Evolutionary conservation across 768 basidiomycete species (phyloP), one percentile per base, ranked within the genome.

Genomic region (Xerocomellus intermedius): DNA sequence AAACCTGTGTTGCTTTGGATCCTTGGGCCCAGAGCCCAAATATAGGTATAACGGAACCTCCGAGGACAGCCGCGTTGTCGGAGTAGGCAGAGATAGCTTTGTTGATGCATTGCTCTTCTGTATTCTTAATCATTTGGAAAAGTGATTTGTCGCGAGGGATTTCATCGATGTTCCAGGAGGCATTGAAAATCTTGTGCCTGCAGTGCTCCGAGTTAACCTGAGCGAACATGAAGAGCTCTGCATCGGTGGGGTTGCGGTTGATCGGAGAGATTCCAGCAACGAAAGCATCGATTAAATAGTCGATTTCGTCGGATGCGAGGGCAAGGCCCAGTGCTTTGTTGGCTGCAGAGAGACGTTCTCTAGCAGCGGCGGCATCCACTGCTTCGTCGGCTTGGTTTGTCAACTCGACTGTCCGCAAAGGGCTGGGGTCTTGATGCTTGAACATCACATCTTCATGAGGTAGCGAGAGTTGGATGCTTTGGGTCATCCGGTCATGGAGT

Each of bases 171-270:
- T 85, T 91, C 97, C 97, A 99, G 16, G 89, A 81, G 0, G 97
- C 95, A 68, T 99, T 99, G 79, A 98, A 99, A 62, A 98, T 98
- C 75, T 99, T 99, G 80, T 99, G 97, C 33, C 97, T 82, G 71
- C 97, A 99, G 68, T 98, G 97, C 71, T 99, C 97, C n/a, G 95
- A 98, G 75, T 99, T 99, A 70, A 99, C 96, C 68, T 99, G 97
- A 4, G 97, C 96, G 72, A 98, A 99, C 97, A 98, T 99, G 82
- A 99, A 99, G 8, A 99, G 79, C 69, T 99, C 97, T 4, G 96
- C 95, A 68, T 98, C 97, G 37, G 91, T 97, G 8, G 96, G 97
- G 67, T 93, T 87, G 35, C 95, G 85, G 45, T 79, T 78, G 70
- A 89, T 83, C 1, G 89, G 79, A 13, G 77, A 67, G 6, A 76